These are phyloP conservation scores for Mycena galericulata DNA, from an alignment of 768 basidiomycete genomes.

Conservation along the genomic window DNA sequence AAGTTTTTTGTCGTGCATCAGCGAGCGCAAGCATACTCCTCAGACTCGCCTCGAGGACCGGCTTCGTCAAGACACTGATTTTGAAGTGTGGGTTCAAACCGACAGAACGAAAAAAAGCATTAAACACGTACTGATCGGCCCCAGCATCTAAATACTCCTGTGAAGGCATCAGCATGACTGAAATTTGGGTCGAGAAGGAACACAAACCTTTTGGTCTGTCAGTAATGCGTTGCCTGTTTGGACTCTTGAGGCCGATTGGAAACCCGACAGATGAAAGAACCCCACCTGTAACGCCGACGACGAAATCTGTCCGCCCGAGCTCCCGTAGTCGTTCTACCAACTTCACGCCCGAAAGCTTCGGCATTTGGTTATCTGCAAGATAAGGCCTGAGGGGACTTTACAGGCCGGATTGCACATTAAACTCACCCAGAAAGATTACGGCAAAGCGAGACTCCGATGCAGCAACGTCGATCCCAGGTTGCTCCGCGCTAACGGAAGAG, in stretches of 20 bases:
- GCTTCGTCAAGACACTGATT: conserved; percentile 75
- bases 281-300: conserved; percentile 71
- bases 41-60: conserved; percentile 62
- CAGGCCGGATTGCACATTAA: neutral
- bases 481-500: conserved; percentile 40
- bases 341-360: conserved; percentile 70
- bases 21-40: conserved; percentile 44
- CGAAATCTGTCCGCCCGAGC: conserved; percentile 67
- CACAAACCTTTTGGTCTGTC: conserved; percentile 55
- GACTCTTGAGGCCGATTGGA: no score
- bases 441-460: conserved; percentile 31
- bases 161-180: conserved; percentile 12
- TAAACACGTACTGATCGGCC: conserved; percentile 66
- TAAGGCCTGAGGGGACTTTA: no score
- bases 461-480: neutral
- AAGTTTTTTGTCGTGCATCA: conserved; percentile 30
- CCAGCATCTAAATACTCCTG: conserved; percentile 68
- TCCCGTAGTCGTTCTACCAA: conserved; percentile 63
- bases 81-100: neutral
- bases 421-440: conserved; percentile 39
- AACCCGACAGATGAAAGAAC: no score
- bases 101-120: neutral
- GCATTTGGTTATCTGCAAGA: conserved; percentile 70
- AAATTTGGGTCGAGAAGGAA: neutral
- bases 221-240: conserved; percentile 54